phyloP scores from a whole-genome alignment of 1,284 basidiomycete species.

The Xerocomus amazonicus region DNA sequence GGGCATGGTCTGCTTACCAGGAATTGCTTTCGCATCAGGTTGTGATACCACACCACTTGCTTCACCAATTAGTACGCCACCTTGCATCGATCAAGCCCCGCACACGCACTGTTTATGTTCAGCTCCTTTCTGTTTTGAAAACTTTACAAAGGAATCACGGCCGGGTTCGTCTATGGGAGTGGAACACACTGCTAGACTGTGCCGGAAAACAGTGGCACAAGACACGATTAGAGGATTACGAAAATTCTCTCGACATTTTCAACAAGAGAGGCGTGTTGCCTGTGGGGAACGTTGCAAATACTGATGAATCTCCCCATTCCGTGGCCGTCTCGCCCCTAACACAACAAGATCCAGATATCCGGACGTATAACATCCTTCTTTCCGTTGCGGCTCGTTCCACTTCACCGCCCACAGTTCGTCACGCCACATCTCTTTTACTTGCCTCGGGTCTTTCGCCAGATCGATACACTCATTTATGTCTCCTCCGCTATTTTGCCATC shows the following conservation, averaged over 20 bases:
- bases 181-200: conserved; percentile 69
- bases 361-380: conserved; percentile 66
- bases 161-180: conserved; percentile 55
- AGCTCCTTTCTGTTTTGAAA: conserved; percentile 59
- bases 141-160: conserved; percentile 52
- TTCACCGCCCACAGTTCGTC: conserved; percentile 43
- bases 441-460: conserved; percentile 52
- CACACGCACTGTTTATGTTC: conserved; percentile 56
- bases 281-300: neutral
- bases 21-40: conserved; percentile 33
- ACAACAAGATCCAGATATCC: conserved; percentile 49
- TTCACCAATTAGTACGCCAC: conserved; percentile 59
- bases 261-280: conserved; percentile 50
- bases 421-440: conserved; percentile 50
- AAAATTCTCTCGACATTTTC: conserved; percentile 56
- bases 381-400: conserved; percentile 55
- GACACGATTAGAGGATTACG: conserved; percentile 53
- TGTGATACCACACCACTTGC: conserved; percentile 46
- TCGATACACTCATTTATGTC: conserved; percentile 56
- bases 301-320: neutral
- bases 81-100: conserved; percentile 50
- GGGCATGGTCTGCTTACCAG: conserved; percentile 62
- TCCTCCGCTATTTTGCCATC: conserved; percentile 54
- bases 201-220: conserved; percentile 66
- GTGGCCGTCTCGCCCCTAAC: neutral